Percentiles rank a stretch among this genome's conserved stretches.
Evolutionary conservation across 306 rosid genomes (phyloP).

Genomic region (Alnus rubra): DNA sequence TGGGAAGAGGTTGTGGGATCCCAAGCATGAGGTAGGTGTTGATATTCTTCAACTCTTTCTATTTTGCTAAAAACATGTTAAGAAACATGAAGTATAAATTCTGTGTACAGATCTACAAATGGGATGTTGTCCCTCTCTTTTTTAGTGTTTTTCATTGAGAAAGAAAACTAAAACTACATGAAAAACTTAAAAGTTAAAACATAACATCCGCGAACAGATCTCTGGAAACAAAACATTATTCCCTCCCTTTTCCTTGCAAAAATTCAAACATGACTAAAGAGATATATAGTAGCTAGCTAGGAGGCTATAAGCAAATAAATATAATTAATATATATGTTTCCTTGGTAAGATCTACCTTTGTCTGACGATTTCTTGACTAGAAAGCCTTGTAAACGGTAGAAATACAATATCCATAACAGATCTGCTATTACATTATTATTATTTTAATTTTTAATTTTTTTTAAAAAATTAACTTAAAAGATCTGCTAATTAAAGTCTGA

Average conservation of each 20-base stretch:
- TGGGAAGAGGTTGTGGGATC: constrained; percentile 76
- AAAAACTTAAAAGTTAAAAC: constrained; percentile 14
- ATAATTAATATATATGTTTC: constrained; percentile 6
- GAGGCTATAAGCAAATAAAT: neutral
- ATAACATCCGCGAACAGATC: constrained; percentile 35
- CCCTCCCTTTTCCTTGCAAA: constrained; percentile 52
- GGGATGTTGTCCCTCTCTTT: constrained; percentile 7
- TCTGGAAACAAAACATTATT: constrained; percentile 47
- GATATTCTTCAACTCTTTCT: too few species aligned
- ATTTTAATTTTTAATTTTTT: too few species aligned
- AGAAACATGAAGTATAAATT: constrained; percentile 37
- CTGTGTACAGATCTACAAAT: constrained; percentile 66
- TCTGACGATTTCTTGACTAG: constrained; percentile 26
- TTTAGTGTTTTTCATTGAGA: constrained; percentile 24
- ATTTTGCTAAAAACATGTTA: constrained; percentile 48
- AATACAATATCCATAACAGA: neutral
- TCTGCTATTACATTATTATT: neutral
- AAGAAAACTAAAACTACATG: constrained; percentile 32
- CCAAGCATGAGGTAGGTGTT: constrained; percentile 79
- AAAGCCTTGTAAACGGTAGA: neutral
- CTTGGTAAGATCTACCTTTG: neutral
- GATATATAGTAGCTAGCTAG: too few species aligned
- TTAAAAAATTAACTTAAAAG: neutral
- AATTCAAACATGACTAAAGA: constrained; percentile 14
- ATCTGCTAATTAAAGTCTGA: constrained; percentile 26